Percentiles rank a stretch among this genome's conserved stretches.
phyloP scores from a whole-genome alignment of 78 protist genomes.

The Dictyostelium capitatum region DNA sequence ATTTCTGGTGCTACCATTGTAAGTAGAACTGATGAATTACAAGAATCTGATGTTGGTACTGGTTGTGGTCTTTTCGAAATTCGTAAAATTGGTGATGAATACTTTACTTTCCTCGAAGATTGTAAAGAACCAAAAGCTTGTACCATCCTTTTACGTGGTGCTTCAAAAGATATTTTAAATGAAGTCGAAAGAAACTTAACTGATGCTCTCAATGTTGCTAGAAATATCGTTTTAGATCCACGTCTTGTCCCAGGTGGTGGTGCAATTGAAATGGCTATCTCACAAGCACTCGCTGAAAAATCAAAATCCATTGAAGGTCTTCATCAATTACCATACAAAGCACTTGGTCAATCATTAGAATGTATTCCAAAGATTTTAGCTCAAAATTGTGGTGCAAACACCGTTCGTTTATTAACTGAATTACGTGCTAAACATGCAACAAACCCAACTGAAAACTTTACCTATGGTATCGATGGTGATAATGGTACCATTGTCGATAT shows the following conservation, averaged over 20 bases:
- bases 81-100: constrained; percentile 99
- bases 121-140: constrained; percentile 99
- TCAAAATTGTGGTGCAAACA: constrained; percentile 99
- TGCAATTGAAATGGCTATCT: constrained; percentile 97
- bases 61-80: constrained; percentile 96
- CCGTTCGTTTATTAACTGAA: constrained; percentile 96
- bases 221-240: constrained; percentile 97
- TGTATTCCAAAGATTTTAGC: constrained; percentile 98
- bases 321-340: constrained; percentile 95
- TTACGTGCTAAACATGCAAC: constrained; percentile 98
- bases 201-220: constrained; percentile 99
- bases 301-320: constrained; percentile 93
- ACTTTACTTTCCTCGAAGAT: constrained; percentile 97
- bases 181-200: constrained; percentile 97
- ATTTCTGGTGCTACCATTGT: constrained; percentile 99
- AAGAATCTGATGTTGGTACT: constrained; percentile 98
- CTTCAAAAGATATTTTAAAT: constrained; percentile 98
- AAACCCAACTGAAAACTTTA: constrained; percentile 75
- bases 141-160: constrained; percentile 99
- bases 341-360: constrained; percentile 96
- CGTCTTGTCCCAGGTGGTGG: constrained; percentile 99
- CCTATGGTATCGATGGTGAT: constrained; percentile 98
- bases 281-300: constrained; percentile 86
- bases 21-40: constrained; percentile 95
- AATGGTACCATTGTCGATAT: constrained; percentile 93